Evolutionary conservation across 2,329 filamentous ascomycete genomes (phyloP), one percentile per base, ranked within the genome.

Genomic region (Cladorrhinum sp.): DNA sequence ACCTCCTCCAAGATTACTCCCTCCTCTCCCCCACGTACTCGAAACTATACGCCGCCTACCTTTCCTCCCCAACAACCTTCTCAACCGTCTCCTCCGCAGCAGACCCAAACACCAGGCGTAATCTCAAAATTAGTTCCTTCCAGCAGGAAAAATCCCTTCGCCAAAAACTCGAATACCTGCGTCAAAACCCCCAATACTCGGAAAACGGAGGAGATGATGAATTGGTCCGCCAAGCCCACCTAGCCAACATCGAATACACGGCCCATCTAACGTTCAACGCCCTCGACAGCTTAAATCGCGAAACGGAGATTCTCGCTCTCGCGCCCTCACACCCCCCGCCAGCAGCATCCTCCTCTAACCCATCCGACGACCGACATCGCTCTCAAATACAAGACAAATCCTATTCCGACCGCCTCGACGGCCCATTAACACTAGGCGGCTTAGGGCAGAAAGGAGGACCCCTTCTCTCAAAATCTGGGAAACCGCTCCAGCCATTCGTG

Each of bases 401-500:
- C 26, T 92, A 89, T 70, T 88, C 86, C 5, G 89, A 94, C 20
- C 86, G 89, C 1, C 80, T 98, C 1, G 94, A 98, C 72, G 75
- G 79, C 51, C 82, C 85, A 6, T 46, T 30, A 5, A 49, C 42
- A 6, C 71, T 87, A 46, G 79, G 78, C 36, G 80, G 82, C 58
- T 73, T 86, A 10, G 70, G 78, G 66, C 75, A 68, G 71, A 79
- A 64, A 75, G 58, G 77, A 12, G 91, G 91, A 0, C 91, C 94
- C 0, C 80, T 98, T 20, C 80, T 99, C 23, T 90, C 87, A 64
- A 83, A 81, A 63, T 82, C 88, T 60, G 95, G 95, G 50, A 95
- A 91, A 72, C 95, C 95, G 14, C 80, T 98, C 67, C 86, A 93
- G 68, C 94, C 94, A 0, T 98, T 99, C 71, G 97, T 92, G 1